Evolutionary conservation across 1,284 basidiomycete species (phyloP), one percentile per base, ranked within the genome.

Genomic region (Tranzscheliella williamsii): DNA sequence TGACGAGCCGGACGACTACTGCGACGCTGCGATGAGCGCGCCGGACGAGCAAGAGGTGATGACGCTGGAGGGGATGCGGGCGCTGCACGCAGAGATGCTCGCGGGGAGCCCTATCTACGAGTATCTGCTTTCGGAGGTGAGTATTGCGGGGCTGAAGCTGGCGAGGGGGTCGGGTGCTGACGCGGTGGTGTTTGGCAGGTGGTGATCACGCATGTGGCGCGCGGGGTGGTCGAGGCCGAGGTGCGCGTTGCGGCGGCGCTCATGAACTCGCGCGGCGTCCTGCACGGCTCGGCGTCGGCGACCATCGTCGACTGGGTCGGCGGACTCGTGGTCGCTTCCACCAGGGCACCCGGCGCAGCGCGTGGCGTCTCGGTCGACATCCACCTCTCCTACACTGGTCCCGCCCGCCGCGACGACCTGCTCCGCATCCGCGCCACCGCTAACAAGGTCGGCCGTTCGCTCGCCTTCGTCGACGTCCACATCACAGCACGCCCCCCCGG

Each of bases 301-400:
- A 70, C 67, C 11, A 60, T 70, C 24, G 42, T 70, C 24, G 67
- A 70, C 32, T 66, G 63, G 62, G 50, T 67, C 30, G 67, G 63
- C 22, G 63, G 63, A 32, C 42, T 70, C 32, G 55, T 67, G 38
- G 57, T 70, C 29, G 67, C 64, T 4, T 49, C 54, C 32, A 50
- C 55, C 8, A 41, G 49, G 1, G 56, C 54, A 7, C 54, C 50
- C 11, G 52, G 53, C 42, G 37, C 21, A 6, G 65, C 65, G 17
- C 38, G 67, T 1, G 64, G 67, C 11, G 64, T 66, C 8, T 53
- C 47, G 15, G 57, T 70, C 34, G 63, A 70, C 48, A 70, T 70
- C 26, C 67, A 70, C 43, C 48, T 50, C 2, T 42, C 51, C 1
- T 70, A 70, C 38, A 50, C 58, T 16, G 58, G 62, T 3, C 56